Conservation (phyloP, 2,329 filamentous ascomycete species). For the Penicillium sp. region DNA sequence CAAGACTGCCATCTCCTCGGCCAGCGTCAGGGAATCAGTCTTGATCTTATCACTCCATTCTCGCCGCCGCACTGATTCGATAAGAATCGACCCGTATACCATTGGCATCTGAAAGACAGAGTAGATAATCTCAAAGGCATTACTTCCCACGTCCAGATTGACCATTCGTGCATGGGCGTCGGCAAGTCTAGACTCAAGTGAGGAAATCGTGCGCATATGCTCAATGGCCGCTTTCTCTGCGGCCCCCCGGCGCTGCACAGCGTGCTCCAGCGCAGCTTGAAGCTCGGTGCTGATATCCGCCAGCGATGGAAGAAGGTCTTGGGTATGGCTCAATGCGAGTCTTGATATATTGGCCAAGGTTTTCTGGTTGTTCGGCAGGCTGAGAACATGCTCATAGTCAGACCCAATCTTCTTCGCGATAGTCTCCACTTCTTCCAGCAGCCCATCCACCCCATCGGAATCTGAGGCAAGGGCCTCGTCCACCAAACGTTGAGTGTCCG, state of each 20-base stretch:
- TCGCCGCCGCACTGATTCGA: constrained; percentile 78
- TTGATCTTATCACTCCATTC: constrained; percentile 94
- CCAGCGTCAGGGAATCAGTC: constrained; percentile 77
- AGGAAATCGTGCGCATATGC: constrained; percentile 79
- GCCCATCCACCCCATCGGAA: constrained; percentile 61
- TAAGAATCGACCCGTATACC: constrained; percentile 83
- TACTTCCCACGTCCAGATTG: constrained; percentile 69
- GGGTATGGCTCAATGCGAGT: constrained; percentile 62
- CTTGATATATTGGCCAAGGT: constrained; percentile 60
- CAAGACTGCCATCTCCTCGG: constrained; percentile 88
- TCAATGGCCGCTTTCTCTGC: constrained; percentile 63
- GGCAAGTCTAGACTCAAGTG: constrained; percentile 72
- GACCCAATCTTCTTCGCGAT: constrained; percentile 81
- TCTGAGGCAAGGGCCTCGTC: constrained; percentile 49
- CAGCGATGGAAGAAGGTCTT: constrained; percentile 61
- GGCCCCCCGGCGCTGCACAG: constrained; percentile 64
- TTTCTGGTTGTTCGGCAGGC: constrained; percentile 65
- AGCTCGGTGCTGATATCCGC: constrained; percentile 56
- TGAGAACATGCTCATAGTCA: constrained; percentile 75
- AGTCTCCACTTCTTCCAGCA: constrained; percentile 81
- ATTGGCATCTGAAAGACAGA: constrained; percentile 80
- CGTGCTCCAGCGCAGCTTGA: constrained; percentile 45
- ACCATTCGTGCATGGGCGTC: constrained; percentile 70
- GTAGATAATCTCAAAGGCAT: constrained; percentile 76
- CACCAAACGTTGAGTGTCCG: constrained; percentile 46